Percentiles rank a stretch among this genome's conserved stretches.
phyloP scores from a whole-genome alignment of 345 rosid genomes.

The Reutealis trisperma region DNA sequence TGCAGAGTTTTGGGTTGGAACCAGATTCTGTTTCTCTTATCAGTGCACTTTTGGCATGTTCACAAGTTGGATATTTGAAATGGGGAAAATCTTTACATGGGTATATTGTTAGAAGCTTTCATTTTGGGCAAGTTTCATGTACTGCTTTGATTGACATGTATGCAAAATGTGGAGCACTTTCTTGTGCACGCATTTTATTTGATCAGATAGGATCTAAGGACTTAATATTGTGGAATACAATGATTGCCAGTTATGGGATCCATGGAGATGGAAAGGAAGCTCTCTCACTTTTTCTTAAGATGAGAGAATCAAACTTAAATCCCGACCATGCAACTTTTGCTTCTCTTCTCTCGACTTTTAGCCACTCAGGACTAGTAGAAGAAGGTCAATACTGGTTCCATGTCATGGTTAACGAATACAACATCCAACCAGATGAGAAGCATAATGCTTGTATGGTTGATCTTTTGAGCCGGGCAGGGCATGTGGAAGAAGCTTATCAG shows the following conservation, averaged over 20 bases:
- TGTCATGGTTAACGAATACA: slow-evolving; percentile 43
- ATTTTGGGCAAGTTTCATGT: slow-evolving; percentile 40
- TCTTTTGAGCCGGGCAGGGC: slow-evolving; percentile 70
- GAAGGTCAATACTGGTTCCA: slow-evolving; percentile 64
- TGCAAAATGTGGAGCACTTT: slow-evolving; percentile 64
- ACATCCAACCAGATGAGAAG: slow-evolving; percentile 59
- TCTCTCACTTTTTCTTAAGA: slow-evolving; percentile 49
- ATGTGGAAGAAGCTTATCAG: slow-evolving; percentile 59
- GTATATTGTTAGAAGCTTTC: slow-evolving; percentile 48
- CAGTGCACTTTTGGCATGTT: slow-evolving; percentile 53
- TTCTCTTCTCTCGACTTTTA: slow-evolving; percentile 67
- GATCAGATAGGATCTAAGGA: slow-evolving; percentile 51
- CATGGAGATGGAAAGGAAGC: slow-evolving; percentile 73
- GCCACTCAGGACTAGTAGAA: slow-evolving; percentile 68
- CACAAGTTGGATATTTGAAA: slow-evolving; percentile 60
- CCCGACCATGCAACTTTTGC: slow-evolving; percentile 75
- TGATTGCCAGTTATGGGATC: slow-evolving; percentile 64
- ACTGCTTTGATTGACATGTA: slow-evolving; percentile 72
- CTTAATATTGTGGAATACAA: slow-evolving; percentile 65
- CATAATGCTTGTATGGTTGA: slow-evolving; percentile 73
- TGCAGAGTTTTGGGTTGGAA: slow-evolving; percentile 51
- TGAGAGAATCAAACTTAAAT: slow-evolving; percentile 43
- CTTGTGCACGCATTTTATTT: slow-evolving; percentile 47
- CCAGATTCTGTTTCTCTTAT: slow-evolving; percentile 61
- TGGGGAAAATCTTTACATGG: slow-evolving; percentile 60